Base-by-base conservation (phyloP, 441 rosid species). In the Erysimum pusillum region DNA sequence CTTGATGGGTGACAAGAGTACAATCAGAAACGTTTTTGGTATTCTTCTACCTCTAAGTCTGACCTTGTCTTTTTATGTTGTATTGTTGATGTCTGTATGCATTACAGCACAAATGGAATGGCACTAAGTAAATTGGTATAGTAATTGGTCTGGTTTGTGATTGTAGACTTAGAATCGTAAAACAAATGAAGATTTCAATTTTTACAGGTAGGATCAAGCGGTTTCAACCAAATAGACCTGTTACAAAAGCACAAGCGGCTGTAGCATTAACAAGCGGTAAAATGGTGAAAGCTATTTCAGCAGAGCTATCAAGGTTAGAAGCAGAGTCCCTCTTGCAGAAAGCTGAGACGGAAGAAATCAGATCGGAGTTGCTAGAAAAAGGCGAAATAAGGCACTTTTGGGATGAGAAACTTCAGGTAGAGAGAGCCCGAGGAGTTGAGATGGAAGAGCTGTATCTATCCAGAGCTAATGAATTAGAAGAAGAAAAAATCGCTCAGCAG, bases 1-100 rank as follows among this genome's bases (percentile, higher is more conserved):
- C 85, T 76, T 89, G 85, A 88, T 73, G 28, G 93, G 86, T 36
- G 91, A 90, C 76, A 74, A 82, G 83, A 87, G 98, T 87, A 90
- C 91, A 49, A 76, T 83, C 73, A 88, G 91, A 91, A 90, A 80
- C 76, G 97, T 90, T 76, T 95, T 95, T 82, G 98, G 99, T 95
- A 91, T 71, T 60, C 69, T 35, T 57, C 63, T 60, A 44, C 44
- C 80, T 36, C 38, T 65, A 9, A 61, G 44, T 67, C 5, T 15
- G 9, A 12, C 15, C 54, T 73, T 57, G 9, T 54, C 20, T 45
- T 60, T 53, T 41, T 45, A 57, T 3, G 9, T 20, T 35, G 17
- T n/a, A 35, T 46, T 35, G 35, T 49, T 34, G 58, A 48, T 73
- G 39, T 56, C 1, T 4, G 39, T 56, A 31, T 28, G n/a, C 9